Evolutionary conservation across 2,329 filamentous ascomycete species (phyloP), one percentile per base, ranked within the genome.

Genomic region (Aspergillus persii): DNA sequence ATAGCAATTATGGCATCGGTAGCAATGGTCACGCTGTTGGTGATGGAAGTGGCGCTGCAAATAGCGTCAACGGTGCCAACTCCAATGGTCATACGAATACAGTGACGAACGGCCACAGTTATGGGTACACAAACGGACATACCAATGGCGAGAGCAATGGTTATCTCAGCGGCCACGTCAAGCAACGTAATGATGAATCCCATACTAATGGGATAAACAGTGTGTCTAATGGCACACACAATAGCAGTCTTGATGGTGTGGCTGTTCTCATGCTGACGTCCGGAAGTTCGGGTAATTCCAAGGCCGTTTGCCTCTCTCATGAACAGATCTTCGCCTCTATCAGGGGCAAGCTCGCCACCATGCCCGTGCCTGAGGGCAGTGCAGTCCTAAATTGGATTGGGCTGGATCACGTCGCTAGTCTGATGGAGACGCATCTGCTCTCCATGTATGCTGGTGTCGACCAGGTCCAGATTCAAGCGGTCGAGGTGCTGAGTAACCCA

Each of bases 351-450:
- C 57, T 62, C 3, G 51, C 59, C 3, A 39, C 57, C 11, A 69
- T 73, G 55, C 61, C 72, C 8, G 69, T 71, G 2, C 67, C 68
- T 0, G 50, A 61, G 3, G 70, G 73, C 7, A 63, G 74, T 11
- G 64, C 76, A 1, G 77, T 80, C 50, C 65, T 84, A 4, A 81
- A 79, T 61, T 84, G 81, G 81, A 77, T 83, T n/a, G 77, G 76
- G 1, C 69, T 85, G 7, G 83, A 86, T 59, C 84, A 86, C 59
- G 82, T 84, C 11, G 83, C 79, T 0, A 79, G 73, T 60, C 69
- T 86, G 5, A 71, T 75, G 2, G 81, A 86, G 54, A 78, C 81
- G 11, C 84, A 86, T 61, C 66, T 86, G 0, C 77, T 78, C 15
- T 80, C 83, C 1, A 81, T 70, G 33, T 64, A 50, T 27, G 50